phyloP scores from a whole-genome alignment of 2,329 filamentous ascomycete genomes.

The Aureobasidium mangrovei region DNA sequence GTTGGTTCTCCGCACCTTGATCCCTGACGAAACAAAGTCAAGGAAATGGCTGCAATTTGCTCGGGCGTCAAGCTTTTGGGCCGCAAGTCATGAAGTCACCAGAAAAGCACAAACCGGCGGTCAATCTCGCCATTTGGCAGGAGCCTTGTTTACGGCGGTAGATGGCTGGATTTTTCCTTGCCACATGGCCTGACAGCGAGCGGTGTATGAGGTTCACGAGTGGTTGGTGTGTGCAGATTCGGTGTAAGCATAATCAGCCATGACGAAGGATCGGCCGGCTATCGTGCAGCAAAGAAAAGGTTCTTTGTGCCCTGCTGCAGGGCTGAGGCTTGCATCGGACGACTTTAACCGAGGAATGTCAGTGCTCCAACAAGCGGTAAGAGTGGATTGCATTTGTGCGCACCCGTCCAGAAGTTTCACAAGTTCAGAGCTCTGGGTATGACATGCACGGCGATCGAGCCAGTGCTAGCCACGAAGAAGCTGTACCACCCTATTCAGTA shows the following conservation, averaged over 20 bases:
- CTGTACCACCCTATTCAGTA: too few species aligned
- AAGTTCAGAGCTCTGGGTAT: too few species aligned
- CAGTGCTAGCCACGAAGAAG: too few species aligned
- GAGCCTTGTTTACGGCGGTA: not conserved
- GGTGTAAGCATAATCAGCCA: not conserved
- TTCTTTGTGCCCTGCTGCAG: not conserved
- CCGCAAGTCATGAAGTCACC: conserved; percentile 4
- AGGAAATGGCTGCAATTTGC: not conserved
- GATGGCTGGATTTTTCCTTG: not conserved
- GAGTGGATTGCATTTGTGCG: too few species aligned
- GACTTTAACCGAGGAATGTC: too few species aligned
- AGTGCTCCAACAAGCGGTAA: too few species aligned
- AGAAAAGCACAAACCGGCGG: conserved; percentile 3
- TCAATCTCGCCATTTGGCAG: not conserved
- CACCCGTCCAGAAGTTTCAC: too few species aligned
- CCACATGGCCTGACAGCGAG: not conserved
- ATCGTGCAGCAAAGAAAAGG: conserved; percentile 8
- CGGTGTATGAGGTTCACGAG: not conserved
- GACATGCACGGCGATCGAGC: too few species aligned
- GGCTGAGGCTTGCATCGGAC: too few species aligned
- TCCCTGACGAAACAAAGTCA: too few species aligned
- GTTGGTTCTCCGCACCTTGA: not conserved
- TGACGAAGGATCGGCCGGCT: conserved; percentile 5
- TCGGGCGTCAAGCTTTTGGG: not conserved
- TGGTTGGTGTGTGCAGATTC: not conserved